These are phyloP conservation scores for Alternaria postmessia DNA, from an alignment of 2,329 filamentous ascomycete species.

Conservation along the genomic window DNA sequence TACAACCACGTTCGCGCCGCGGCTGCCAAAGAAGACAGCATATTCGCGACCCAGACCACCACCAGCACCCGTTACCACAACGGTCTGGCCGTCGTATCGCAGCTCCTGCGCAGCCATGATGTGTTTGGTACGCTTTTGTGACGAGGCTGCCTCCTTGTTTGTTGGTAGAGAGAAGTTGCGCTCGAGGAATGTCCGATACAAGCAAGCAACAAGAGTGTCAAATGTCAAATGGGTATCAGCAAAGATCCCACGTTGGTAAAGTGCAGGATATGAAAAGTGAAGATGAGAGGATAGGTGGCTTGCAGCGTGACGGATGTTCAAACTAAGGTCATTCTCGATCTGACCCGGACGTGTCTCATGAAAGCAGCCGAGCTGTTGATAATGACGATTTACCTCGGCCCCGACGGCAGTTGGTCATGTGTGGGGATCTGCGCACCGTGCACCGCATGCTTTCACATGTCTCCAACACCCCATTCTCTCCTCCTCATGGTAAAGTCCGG, in stretches of 20 bases:
- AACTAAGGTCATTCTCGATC: slow-evolving; percentile 13
- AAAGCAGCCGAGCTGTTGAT: slow-evolving; percentile 21
- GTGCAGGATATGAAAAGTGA: slow-evolving; percentile 1
- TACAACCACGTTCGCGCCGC: slow-evolving; percentile 93
- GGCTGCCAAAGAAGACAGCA: slow-evolving; percentile 86
- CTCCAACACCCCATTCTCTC: not conserved
- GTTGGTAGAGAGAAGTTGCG: slow-evolving; percentile 11
- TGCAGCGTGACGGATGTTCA: slow-evolving; percentile 4
- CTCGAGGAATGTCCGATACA: slow-evolving; percentile 11
- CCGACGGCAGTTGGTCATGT: slow-evolving; percentile 22
- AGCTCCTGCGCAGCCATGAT: slow-evolving; percentile 60
- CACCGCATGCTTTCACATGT: slow-evolving; percentile 17
- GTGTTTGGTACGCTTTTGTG: slow-evolving; percentile 8
- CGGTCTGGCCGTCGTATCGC: slow-evolving; percentile 87
- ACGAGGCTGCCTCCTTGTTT: slow-evolving; percentile 12
- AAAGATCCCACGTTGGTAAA: slow-evolving; percentile 23
- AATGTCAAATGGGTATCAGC: slow-evolving; percentile 24
- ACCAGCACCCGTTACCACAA: slow-evolving; percentile 86
- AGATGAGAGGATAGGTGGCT: slow-evolving; percentile 11
- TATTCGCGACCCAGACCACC: slow-evolving; percentile 85
- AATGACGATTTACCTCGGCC: slow-evolving; percentile 22
- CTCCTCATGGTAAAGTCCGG: not conserved
- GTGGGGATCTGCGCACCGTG: slow-evolving; percentile 17
- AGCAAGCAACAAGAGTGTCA: slow-evolving; percentile 3
- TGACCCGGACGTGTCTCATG: slow-evolving; percentile 19